Base-by-base conservation (phyloP, 1,139 yeast genomes). In the Diutina sp. region DNA sequence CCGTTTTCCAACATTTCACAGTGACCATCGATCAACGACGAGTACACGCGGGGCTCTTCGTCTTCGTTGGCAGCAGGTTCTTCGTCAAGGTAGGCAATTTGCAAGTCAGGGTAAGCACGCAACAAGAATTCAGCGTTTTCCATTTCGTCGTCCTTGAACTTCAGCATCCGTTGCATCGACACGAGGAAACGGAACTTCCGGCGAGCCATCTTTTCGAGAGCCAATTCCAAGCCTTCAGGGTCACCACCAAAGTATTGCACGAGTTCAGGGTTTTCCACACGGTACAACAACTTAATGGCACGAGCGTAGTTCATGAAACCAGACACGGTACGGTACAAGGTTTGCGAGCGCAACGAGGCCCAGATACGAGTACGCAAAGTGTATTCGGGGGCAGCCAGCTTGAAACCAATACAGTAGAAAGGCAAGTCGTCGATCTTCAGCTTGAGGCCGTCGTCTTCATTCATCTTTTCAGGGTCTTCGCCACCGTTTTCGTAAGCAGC, bases 231-330 rank as follows among this genome's bases (percentile, higher is more conserved):
- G 58, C 85, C 85, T 70, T 93, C 99, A 59, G 98, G 96, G 71
- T 93, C 95, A 64, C 99, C 99, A 66, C 98, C 99, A 71, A 89
- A 90, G 85, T 89, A 87, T 77, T 90, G 96, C 59, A 93, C 99
- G 69, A 95, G 90, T 75, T 93, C 99, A 57, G 99, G 99, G 76
- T 93, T 93, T 76, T 93, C 99, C 67, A 93, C 99, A 77, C 99
- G 90, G 80, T 93, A 93, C 64, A 93, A 83, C 71, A 93, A 82
- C 74, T 93, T 93, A 70, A 93, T 91, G 58, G 99, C 99, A 78
- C 98, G 88, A 35, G 98, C 95, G 71, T 93, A 93, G 76, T 93
- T 93, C 99, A 93, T 93, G 79, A 93, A 93, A 71, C 99, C 99
- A 62, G 98, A 90, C 59, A 93, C 97, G 62, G 99, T 93, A 79